Conservation (phyloP, 2,329 filamentous ascomycete species). For the Aspergillus japonicus region DNA sequence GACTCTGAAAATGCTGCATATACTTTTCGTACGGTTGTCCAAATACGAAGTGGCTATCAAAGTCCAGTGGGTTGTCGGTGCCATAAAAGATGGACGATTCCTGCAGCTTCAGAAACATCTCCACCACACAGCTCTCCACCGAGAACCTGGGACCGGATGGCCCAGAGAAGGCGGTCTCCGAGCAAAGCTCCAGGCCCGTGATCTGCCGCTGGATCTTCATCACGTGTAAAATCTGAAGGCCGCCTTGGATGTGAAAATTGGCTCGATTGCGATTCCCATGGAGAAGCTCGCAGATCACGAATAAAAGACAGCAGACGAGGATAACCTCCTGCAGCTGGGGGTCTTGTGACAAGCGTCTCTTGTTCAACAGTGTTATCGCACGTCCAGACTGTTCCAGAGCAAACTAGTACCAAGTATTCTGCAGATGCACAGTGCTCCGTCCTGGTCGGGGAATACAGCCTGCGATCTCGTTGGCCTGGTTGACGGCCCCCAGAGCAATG, state of each 20-base stretch:
- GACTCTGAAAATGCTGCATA: neutral
- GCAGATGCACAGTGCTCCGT: too few relatives aligned
- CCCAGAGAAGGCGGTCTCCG: too few relatives aligned
- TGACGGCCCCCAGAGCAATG: neutral
- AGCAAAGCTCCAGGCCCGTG: neutral
- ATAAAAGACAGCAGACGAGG: constrained; percentile 1
- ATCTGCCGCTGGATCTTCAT: neutral
- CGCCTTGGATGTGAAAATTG: neutral
- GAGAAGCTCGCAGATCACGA: neutral
- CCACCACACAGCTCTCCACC: neutral
- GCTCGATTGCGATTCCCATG: neutral
- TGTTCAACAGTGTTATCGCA: neutral
- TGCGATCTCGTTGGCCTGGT: neutral
- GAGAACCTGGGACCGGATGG: too few relatives aligned
- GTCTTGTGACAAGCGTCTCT: constrained; percentile 1
- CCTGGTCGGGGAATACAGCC: too few relatives aligned
- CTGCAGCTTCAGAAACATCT: neutral
- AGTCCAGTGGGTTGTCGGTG: neutral
- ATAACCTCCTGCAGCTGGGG: neutral
- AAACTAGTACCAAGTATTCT: neutral
- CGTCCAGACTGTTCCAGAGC: neutral
- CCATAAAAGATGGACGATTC: neutral
- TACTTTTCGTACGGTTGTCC: neutral
- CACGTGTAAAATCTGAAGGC: neutral
- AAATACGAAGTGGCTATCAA: neutral